These are phyloP conservation scores for Trypanosoma congolense DNA, from an alignment of 208 protist genomes.

Conservation along the genomic window DNA sequence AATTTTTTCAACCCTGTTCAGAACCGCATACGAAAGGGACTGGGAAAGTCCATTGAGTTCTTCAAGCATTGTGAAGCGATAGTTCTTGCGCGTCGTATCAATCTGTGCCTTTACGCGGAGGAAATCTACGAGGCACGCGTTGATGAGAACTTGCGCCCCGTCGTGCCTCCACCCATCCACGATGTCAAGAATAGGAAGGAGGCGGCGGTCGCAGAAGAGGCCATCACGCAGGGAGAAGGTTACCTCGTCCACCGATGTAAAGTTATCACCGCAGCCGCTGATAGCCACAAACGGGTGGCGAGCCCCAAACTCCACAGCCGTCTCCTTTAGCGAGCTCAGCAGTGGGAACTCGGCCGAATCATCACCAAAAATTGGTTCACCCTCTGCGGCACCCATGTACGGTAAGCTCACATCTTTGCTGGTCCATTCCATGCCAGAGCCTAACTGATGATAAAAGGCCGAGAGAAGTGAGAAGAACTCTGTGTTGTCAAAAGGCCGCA, in stretches of 20 bases:
- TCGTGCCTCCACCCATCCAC: constrained; percentile 82
- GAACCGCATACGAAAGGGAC: constrained; percentile 75
- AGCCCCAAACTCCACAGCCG: constrained; percentile 57
- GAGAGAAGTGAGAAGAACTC: constrained; percentile 66
- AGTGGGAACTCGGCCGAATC: constrained; percentile 37
- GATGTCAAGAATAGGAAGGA: constrained; percentile 79
- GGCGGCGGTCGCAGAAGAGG: constrained; percentile 75
- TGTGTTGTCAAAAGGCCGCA: constrained; percentile 43
- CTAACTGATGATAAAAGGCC: constrained; percentile 72
- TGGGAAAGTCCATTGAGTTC: constrained; percentile 88
- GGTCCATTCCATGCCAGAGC: constrained; percentile 23
- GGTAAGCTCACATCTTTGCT: constrained; percentile 41
- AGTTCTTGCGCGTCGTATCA: constrained; percentile 69
- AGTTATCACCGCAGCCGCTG: constrained; percentile 80
- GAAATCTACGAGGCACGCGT: constrained; percentile 82
- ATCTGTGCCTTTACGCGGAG: constrained; percentile 80
- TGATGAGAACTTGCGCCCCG: constrained; percentile 81
- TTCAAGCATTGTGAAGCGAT: constrained; percentile 80
- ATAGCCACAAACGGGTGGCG: constrained; percentile 81
- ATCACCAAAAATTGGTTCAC: constrained; percentile 53
- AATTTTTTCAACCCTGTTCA: constrained; percentile 68
- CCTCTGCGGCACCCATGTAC: constrained; percentile 59
- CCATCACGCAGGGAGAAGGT: constrained; percentile 71
- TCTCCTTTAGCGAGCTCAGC: constrained; percentile 39
- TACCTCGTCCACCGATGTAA: constrained; percentile 76